phyloP scores from a whole-genome alignment of 169 alveolate genomes.

The Cystoisospora suis region DNA sequence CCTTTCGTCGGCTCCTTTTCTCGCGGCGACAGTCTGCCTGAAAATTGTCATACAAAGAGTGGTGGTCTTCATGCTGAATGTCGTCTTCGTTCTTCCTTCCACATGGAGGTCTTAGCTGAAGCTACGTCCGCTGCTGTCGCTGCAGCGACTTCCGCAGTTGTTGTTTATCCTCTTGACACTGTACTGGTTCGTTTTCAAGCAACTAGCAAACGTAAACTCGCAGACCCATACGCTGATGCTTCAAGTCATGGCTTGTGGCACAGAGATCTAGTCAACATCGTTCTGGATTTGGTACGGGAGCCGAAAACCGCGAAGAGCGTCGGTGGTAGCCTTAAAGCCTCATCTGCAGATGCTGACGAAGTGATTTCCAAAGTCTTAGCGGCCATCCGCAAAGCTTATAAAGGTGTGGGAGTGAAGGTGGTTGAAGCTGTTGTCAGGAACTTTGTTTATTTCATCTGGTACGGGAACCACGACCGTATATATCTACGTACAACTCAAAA shows the following conservation, averaged over 20 bases:
- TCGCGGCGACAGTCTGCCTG: too few species aligned
- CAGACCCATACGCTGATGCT: neutral
- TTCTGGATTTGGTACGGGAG: neutral
- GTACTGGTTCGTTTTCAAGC: constrained; percentile 30
- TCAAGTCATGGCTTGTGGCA: neutral
- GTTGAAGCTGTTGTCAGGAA: constrained; percentile 25
- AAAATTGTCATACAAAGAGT: too few species aligned
- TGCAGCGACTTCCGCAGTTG: neutral
- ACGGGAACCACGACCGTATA: too few species aligned
- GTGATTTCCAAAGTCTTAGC: neutral
- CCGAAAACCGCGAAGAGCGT: neutral
- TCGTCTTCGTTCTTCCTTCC: too few species aligned
- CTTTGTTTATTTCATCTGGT: constrained; percentile 30
- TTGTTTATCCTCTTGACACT: constrained; percentile 4
- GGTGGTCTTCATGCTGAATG: too few species aligned
- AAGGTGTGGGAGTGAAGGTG: constrained; percentile 25
- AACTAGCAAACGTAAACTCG: neutral
- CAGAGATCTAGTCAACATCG: neutral
- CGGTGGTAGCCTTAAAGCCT: too few species aligned
- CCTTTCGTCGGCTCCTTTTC: too few species aligned
- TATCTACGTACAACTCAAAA: too few species aligned
- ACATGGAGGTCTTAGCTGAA: constrained; percentile 16
- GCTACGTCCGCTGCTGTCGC: constrained; percentile 37
- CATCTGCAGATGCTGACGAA: neutral
- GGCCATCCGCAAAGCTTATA: neutral